phyloP scores from a whole-genome alignment of 73 alveolate species.

The Paramecium primaurelia region DNA sequence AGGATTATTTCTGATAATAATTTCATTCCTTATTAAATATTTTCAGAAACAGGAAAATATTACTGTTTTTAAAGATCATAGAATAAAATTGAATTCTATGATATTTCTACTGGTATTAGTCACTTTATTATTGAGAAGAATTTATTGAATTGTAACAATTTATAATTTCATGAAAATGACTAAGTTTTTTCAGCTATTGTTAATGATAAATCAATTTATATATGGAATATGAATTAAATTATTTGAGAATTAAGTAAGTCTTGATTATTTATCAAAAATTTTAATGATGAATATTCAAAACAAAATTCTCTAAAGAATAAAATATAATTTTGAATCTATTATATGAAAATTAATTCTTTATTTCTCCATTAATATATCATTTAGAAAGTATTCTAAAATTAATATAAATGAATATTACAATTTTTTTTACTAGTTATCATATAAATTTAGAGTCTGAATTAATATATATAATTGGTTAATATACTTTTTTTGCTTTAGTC shows the following conservation, averaged over 20 bases:
- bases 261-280: not conserved
- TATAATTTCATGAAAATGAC: not conserved
- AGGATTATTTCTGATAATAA: not conserved
- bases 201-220: not conserved
- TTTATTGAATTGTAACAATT: not conserved
- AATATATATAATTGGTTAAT: too few relatives aligned
- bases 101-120: not conserved
- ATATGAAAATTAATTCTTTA: too few relatives aligned
- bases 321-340: too few relatives aligned
- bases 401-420: too few relatives aligned
- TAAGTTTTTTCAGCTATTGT: not conserved
- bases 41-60: not conserved
- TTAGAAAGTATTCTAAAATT: too few relatives aligned
- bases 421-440: too few relatives aligned
- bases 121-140: not conserved
- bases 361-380: too few relatives aligned
- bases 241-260: not conserved
- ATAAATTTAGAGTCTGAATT: too few relatives aligned
- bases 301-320: not conserved
- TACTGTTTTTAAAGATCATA: not conserved
- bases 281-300: not conserved
- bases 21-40: too few relatives aligned
- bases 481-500: not conserved
- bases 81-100: not conserved
- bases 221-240: not conserved